Evolutionary conservation across 2,329 filamentous ascomycete species (phyloP).

Genomic region (Aureobasidium sp.): DNA sequence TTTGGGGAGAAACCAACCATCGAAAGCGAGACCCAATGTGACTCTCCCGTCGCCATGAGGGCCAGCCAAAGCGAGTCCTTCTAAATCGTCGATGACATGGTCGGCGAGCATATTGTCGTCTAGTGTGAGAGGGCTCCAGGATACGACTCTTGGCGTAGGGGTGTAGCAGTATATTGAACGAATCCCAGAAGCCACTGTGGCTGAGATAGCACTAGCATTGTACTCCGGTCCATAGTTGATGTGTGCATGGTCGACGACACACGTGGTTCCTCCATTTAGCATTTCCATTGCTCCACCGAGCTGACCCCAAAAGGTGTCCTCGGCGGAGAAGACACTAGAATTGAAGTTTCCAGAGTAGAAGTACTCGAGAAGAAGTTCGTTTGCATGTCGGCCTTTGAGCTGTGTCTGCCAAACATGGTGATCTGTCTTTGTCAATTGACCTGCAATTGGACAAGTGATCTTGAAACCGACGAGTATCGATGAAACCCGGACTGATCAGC

Average conservation of each 20-base stretch:
- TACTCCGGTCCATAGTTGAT: conserved; percentile 28
- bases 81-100: conserved; percentile 34
- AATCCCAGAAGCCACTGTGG: conserved; percentile 39
- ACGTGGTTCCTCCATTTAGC: conserved; percentile 38
- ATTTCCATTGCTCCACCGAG: conserved; percentile 36
- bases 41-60: conserved; percentile 32
- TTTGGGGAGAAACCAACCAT: conserved; percentile 35
- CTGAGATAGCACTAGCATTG: conserved; percentile 32
- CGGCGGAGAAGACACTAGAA: conserved; percentile 30
- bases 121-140: background rate
- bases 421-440: background rate
- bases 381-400: conserved; percentile 33
- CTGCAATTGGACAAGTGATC: too few species aligned
- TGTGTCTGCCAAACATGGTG: conserved; percentile 15
- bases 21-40: conserved; percentile 39
- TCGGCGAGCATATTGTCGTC: conserved; percentile 25
- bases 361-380: conserved; percentile 40
- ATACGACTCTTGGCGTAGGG: background rate
- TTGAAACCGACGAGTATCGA: background rate
- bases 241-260: conserved; percentile 33
- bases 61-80: conserved; percentile 28
- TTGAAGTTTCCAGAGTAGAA: conserved; percentile 27
- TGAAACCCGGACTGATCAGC: background rate
- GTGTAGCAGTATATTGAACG: conserved; percentile 41
- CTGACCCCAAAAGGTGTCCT: conserved; percentile 43